Evolutionary conservation across 257 asterid genomes (phyloP).

Genomic region (Solanum dulcamara): DNA sequence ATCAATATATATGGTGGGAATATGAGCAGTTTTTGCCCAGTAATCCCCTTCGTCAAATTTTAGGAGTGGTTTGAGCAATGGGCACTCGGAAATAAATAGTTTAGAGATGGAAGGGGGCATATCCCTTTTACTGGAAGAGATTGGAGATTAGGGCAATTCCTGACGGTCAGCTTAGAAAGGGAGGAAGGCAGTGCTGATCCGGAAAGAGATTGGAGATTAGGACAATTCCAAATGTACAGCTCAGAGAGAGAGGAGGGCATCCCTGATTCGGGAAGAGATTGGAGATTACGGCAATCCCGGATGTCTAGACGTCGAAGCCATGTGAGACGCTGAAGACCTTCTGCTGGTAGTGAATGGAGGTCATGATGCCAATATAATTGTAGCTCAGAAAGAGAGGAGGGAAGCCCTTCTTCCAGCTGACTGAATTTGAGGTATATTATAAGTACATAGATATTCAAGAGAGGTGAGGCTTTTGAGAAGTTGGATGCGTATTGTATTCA

Average conservation of each 20-base stretch:
- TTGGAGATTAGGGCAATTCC: background rate
- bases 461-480: background rate
- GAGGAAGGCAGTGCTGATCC: background rate
- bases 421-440: background rate
- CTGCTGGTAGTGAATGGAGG: background rate
- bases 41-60: background rate
- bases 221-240: accelerated
- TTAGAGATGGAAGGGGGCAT: background rate
- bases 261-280: background rate
- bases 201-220: background rate
- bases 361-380: accelerated
- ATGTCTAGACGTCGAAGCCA: background rate
- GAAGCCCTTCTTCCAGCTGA: background rate
- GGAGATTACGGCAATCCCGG: background rate
- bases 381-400: background rate
- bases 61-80: background rate
- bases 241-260: background rate
- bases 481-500: background rate
- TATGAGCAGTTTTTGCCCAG: background rate
- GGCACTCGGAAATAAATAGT: background rate
- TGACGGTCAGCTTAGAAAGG: accelerated
- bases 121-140: background rate
- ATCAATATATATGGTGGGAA: background rate
- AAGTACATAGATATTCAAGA: background rate
- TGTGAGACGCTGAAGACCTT: background rate